Evolutionary conservation across 768 basidiomycete genomes (phyloP).

Genomic region (Tricholoma sp.): DNA sequence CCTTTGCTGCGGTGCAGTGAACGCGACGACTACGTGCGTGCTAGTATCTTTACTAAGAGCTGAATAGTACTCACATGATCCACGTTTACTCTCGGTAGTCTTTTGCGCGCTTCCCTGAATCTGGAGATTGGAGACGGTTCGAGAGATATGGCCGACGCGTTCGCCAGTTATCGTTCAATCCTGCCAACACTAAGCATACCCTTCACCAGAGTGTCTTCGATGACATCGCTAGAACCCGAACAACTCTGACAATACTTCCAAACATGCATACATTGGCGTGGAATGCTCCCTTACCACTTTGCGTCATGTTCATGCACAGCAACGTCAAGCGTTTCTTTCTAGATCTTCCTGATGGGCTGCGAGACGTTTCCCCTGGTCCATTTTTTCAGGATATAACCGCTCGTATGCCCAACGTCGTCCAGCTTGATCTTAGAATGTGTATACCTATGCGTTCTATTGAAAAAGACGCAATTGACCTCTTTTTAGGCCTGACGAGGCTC

Average conservation of each 20-base stretch:
- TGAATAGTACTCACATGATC: not conserved
- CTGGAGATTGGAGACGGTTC: slow-evolving; percentile 52
- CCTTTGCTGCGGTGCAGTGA: slow-evolving; percentile 28
- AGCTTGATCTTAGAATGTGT: slow-evolving; percentile 41
- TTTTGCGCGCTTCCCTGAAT: slow-evolving; percentile 36
- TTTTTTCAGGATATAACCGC: slow-evolving; percentile 36
- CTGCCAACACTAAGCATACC: slow-evolving; percentile 11
- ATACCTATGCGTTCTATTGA: slow-evolving; percentile 39
- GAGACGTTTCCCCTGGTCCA: slow-evolving; percentile 12
- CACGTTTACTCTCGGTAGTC: slow-evolving; percentile 19
- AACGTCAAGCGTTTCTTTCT: slow-evolving; percentile 34
- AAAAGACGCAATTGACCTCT: slow-evolving; percentile 30
- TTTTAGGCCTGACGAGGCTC: slow-evolving; percentile 18
- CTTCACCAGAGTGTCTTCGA: slow-evolving; percentile 40
- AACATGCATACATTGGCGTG: slow-evolving; percentile 49
- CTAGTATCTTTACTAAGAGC: not conserved
- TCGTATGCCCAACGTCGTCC: slow-evolving; percentile 46
- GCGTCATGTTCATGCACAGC: slow-evolving; percentile 54
- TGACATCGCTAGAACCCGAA: slow-evolving; percentile 52
- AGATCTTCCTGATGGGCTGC: not conserved
- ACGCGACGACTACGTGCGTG: slow-evolving; percentile 18
- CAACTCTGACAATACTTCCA: slow-evolving; percentile 48
- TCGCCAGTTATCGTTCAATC: slow-evolving; percentile 27
- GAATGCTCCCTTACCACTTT: slow-evolving; percentile 26
- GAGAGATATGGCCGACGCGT: slow-evolving; percentile 50